Percentiles rank a stretch among this genome's conserved stretches.
Conservation (phyloP, 495 filamentous ascomycete genomes). For the Penicillium ochrochloron region DNA sequence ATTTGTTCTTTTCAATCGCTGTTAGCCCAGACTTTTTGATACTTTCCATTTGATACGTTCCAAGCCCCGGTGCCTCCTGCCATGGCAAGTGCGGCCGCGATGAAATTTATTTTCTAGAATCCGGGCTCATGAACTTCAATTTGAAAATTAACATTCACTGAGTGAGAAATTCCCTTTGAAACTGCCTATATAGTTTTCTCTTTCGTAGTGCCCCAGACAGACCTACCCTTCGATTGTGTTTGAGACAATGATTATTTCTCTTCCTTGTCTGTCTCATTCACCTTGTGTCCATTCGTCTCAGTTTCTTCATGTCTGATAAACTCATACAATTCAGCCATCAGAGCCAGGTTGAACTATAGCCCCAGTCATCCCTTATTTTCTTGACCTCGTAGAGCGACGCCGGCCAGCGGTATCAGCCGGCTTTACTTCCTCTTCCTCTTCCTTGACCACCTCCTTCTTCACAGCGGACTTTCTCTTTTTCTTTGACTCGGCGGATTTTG, state of each 20-base stretch:
- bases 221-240: background rate
- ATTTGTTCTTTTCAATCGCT: background rate
- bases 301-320: too few relatives aligned
- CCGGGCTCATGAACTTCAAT: background rate
- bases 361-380: conserved; percentile 23
- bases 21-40: background rate
- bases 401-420: conserved; percentile 15
- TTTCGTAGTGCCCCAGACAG: background rate
- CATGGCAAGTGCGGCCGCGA: background rate
- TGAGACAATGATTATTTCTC: background rate
- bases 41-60: background rate
- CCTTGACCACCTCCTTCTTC: conserved; percentile 34
- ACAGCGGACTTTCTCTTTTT: conserved; percentile 28
- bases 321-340: background rate
- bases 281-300: background rate
- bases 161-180: background rate
- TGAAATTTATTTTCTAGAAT: background rate
- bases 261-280: background rate
- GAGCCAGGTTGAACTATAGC: background rate
- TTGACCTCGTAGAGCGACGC: conserved; percentile 46
- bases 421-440: conserved; percentile 24
- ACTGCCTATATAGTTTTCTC: background rate
- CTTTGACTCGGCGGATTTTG: conserved; percentile 30
- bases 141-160: background rate
- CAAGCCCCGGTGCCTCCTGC: background rate